A percentile compares a stretch with the other conserved stretches of the same genome.
These are phyloP conservation scores for Orbilia ellipsospora DNA, from an alignment of 2,329 filamentous ascomycete genomes.

Conservation along the genomic window DNA sequence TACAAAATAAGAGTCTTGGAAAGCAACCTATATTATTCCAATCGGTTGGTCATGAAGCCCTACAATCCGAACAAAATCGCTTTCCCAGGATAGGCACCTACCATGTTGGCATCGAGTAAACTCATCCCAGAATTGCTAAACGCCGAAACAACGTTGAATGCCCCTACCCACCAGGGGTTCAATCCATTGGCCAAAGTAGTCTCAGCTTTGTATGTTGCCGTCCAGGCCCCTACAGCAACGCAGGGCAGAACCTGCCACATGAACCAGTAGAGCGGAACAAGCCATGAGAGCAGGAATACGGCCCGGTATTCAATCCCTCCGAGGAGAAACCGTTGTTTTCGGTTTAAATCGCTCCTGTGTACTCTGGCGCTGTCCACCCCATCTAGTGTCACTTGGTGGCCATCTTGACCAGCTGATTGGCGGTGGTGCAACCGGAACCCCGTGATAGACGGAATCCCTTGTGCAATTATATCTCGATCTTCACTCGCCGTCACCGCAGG, in stretches of 20 bases:
- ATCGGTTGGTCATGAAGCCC: background rate
- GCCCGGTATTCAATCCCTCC: slow-evolving; percentile 75
- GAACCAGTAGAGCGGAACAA: slow-evolving; percentile 72
- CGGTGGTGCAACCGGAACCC: slow-evolving; percentile 25
- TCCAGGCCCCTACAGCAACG: slow-evolving; percentile 72
- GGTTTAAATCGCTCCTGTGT: slow-evolving; percentile 63
- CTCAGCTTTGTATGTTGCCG: slow-evolving; percentile 67
- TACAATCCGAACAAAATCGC: slow-evolving; percentile 1
- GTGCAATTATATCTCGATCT: slow-evolving; percentile 16
- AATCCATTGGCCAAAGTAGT: slow-evolving; percentile 69
- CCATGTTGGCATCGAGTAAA: slow-evolving; percentile 74
- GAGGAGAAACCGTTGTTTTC: slow-evolving; percentile 69
- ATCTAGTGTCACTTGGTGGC: slow-evolving; percentile 3
- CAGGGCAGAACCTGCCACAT: slow-evolving; percentile 71
- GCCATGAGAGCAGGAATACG: slow-evolving; percentile 69
- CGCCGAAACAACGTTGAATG: slow-evolving; percentile 75
- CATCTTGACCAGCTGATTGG: slow-evolving; percentile 21
- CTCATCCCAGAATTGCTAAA: slow-evolving; percentile 80
- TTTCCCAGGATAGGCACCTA: slow-evolving; percentile 64
- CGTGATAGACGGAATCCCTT: slow-evolving; percentile 2
- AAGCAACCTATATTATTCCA: slow-evolving; percentile 64
- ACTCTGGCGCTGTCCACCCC: slow-evolving; percentile 12
- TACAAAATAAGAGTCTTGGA: slow-evolving; percentile 63
- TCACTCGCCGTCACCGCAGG: slow-evolving; percentile 7
- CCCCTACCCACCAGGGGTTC: slow-evolving; percentile 75